phyloP scores from a whole-genome alignment of 805 yeast genomes.

The Candida dajiaensis region DNA sequence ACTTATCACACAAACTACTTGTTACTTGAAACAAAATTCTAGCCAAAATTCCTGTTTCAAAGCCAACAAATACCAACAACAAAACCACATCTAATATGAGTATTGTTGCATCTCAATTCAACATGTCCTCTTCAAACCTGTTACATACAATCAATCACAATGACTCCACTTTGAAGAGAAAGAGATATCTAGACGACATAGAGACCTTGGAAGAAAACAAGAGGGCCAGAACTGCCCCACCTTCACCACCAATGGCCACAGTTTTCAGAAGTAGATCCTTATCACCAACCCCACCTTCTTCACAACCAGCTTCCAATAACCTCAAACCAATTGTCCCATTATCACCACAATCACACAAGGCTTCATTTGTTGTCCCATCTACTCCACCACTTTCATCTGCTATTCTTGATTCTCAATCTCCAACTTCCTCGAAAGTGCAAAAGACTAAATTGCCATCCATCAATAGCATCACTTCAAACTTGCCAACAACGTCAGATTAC shows the following conservation, averaged over 20 bases:
- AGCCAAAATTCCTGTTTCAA: neutral
- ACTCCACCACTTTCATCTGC: conserved; percentile 1
- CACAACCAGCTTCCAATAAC: neutral
- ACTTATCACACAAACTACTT: neutral
- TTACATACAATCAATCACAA: conserved; percentile 3
- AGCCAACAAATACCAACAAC: neutral
- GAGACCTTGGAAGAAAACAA: conserved; percentile 18
- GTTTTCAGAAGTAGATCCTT: conserved; percentile 17
- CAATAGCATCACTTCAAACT: conserved; percentile 6
- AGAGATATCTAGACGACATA: conserved; percentile 20
- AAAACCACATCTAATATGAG: conserved; percentile 3
- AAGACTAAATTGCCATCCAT: conserved; percentile 19
- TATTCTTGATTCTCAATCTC: neutral
- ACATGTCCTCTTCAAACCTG: conserved; percentile 7
- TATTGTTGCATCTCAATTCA: conserved; percentile 1
- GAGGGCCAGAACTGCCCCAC: conserved; percentile 42
- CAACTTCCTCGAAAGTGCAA: conserved; percentile 5
- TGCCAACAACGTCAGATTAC: conserved; percentile 4
- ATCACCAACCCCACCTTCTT: conserved; percentile 17
- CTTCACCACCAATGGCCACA: conserved; percentile 31
- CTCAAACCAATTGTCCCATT: conserved; percentile 1
- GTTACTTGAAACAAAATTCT: neutral
- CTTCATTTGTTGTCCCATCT: conserved; percentile 11
- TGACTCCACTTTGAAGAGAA: conserved; percentile 12
- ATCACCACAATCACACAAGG: conserved; percentile 11